Evolutionary conservation across 345 rosid genomes (phyloP), one percentile per base, ranked within the genome.

Genomic region (Corymbia maculata): DNA sequence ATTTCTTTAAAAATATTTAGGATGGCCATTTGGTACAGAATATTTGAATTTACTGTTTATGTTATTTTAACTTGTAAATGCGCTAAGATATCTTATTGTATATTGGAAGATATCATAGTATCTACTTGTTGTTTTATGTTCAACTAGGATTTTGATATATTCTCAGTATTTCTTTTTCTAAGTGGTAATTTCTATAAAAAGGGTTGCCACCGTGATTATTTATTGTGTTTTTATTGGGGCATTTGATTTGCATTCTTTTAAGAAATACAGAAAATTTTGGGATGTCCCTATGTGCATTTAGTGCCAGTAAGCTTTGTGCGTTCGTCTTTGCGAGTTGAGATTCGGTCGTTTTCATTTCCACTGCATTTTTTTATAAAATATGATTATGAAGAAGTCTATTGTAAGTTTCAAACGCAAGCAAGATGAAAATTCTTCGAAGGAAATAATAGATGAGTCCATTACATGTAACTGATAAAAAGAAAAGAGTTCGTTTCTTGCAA

Each of bases 161-260:
- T 59, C 0, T 59, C 0, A 0, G 0, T 4, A 5, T 59, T 1
- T 59, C 14, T 59, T 59, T 57, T 53, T 26, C 24, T 59, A 0
- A 59, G 30, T 10, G 0, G 66, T 24, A 59, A 59, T 36, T 59
- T 59, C 0, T 59, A 59, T 30, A 59, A 59, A 24, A 0, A 10
- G 0, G 28, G 12, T 26, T 0, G n/a, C 64, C 26, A 22, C 4
- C 42, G 2, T 26, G 28, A 2, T 36, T 36, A 36, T 36, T 2
- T 36, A 36, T 36, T 36, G 4, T 36, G 42, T 36, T 36, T 36
- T 36, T 36, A 36, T 36, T 36, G 42, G 42, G 42, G 42, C 42
- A 36, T 4, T 36, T 4, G 4, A 36, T 36, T 59, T 10, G 66
- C 14, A 14, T 59, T 26, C 6, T 24, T 2, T 26, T 21, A 36